phyloP scores from a whole-genome alignment of 2,329 filamentous ascomycete species.

The Coniochaeta sp. region DNA sequence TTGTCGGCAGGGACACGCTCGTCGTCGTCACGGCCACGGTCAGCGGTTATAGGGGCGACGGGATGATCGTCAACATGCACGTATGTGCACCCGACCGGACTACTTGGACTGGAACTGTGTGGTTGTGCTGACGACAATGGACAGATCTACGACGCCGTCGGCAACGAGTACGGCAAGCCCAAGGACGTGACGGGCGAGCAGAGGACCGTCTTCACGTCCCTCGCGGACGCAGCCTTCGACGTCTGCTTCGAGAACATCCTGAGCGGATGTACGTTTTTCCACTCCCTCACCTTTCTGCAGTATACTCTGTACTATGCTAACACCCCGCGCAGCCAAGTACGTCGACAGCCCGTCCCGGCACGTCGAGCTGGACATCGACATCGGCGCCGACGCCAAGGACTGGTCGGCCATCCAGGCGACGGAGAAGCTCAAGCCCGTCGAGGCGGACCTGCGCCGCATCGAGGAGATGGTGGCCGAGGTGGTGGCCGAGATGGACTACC shows the following conservation, averaged over 20 bases:
- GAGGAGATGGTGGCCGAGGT: conserved; percentile 87
- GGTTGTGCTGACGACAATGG: conserved; percentile 1
- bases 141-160: conserved; percentile 89
- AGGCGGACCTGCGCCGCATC: conserved; percentile 87
- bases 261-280: conserved; percentile 54
- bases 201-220: conserved; percentile 88
- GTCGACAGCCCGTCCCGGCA: conserved; percentile 53
- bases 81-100: conserved; percentile 40
- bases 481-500: conserved; percentile 92
- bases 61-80: conserved; percentile 89
- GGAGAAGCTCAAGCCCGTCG: conserved; percentile 96
- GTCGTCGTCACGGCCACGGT: conserved; percentile 92
- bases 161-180: conserved; percentile 90
- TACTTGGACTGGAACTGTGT: conserved; percentile 4
- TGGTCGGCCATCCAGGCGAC: conserved; percentile 94
- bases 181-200: conserved; percentile 89
- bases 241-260: conserved; percentile 91
- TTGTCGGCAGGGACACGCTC: conserved; percentile 83
- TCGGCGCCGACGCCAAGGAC: conserved; percentile 94
- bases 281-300: background rate
- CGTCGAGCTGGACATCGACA: conserved; percentile 90
- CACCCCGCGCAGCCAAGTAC: conserved; percentile 14
- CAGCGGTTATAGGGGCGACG: conserved; percentile 81
- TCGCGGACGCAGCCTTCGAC: conserved; percentile 87
- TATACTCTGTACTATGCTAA: background rate